A percentile compares a stretch with the other conserved stretches of the same genome.
phyloP scores from a whole-genome alignment of 164 flowering plant species.

The Buxus sempervirens region DNA sequence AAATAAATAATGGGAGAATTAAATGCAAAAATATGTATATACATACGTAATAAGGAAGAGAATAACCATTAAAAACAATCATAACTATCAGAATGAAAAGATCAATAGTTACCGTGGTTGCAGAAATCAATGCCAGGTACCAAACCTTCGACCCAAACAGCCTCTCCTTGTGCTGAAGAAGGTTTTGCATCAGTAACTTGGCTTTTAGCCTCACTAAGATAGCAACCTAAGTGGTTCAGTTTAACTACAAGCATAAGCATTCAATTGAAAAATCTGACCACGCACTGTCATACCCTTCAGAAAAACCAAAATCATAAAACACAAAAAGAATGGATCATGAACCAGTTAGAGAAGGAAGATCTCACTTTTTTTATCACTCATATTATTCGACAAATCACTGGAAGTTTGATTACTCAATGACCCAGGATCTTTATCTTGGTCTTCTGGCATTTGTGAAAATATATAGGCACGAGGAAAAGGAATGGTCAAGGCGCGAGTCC shows the following conservation, averaged over 20 bases:
- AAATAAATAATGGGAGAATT: no score
- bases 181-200: constrained; percentile 22
- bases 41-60: neutral
- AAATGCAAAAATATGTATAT: no score
- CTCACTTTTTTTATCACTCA: constrained; percentile 35
- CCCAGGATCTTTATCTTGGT: constrained; percentile 25
- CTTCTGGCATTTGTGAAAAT: constrained; percentile 51
- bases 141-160: constrained; percentile 94
- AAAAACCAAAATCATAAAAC: neutral
- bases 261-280: neutral
- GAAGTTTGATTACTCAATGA: constrained; percentile 22
- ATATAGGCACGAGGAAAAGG: constrained; percentile 82
- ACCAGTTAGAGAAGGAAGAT: constrained; percentile 1
- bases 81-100: neutral
- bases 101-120: constrained; percentile 72
- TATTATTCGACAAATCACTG: constrained; percentile 18
- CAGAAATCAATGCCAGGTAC: constrained; percentile 98
- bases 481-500: constrained; percentile 90
- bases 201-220: constrained; percentile 15
- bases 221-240: constrained; percentile 11
- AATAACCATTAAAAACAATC: neutral
- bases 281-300: constrained; percentile 2
- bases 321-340: neutral
- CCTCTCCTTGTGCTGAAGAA: constrained; percentile 37
- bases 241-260: constrained; percentile 1